Evolutionary conservation across 352 stramenopile genomes (phyloP).

Genomic region (Globisporangium apiculatum): DNA sequence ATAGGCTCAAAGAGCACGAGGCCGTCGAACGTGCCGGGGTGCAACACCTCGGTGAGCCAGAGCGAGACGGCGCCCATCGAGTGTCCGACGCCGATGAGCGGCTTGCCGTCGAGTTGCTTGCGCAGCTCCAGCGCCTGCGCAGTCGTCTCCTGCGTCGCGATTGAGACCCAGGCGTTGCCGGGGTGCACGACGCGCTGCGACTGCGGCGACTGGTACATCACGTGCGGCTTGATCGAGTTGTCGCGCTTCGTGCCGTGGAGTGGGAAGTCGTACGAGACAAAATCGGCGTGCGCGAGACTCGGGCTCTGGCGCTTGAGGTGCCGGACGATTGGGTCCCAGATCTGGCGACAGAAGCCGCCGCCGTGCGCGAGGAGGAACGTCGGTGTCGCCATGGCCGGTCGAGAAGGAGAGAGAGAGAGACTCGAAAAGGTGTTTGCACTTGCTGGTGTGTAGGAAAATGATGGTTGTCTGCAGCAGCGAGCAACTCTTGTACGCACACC

Average conservation of each 20-base stretch:
- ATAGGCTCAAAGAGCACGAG: conserved; percentile 43
- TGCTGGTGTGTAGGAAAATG: too few species aligned
- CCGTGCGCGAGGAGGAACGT: conserved; percentile 48
- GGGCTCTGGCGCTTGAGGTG: conserved; percentile 22
- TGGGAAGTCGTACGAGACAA: conserved; percentile 36
- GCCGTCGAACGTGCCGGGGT: conserved; percentile 37
- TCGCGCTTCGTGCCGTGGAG: conserved; percentile 47
- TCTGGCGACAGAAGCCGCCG: conserved; percentile 35
- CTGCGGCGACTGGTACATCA: conserved; percentile 9
- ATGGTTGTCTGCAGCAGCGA: too few species aligned
- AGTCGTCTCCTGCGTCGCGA: conserved; percentile 6
- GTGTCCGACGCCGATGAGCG: conserved; percentile 41
- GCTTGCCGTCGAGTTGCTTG: conserved; percentile 13
- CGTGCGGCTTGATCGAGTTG: conserved; percentile 17
- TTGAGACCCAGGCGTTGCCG: conserved; percentile 20
- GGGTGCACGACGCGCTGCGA: conserved; percentile 28
- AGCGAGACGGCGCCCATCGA: conserved; percentile 37
- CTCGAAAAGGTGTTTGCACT: too few species aligned
- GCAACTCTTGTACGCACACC: too few species aligned
- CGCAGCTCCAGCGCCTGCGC: conserved; percentile 24
- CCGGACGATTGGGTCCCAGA: conserved; percentile 38
- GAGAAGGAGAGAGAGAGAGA: too few species aligned
- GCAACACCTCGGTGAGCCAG: conserved; percentile 26
- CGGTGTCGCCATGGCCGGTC: too few species aligned
- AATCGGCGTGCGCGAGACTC: conserved; percentile 12